Evolutionary conservation across 495 filamentous ascomycete genomes (phyloP).

Genomic region (Friedmanniomyces simplex): DNA sequence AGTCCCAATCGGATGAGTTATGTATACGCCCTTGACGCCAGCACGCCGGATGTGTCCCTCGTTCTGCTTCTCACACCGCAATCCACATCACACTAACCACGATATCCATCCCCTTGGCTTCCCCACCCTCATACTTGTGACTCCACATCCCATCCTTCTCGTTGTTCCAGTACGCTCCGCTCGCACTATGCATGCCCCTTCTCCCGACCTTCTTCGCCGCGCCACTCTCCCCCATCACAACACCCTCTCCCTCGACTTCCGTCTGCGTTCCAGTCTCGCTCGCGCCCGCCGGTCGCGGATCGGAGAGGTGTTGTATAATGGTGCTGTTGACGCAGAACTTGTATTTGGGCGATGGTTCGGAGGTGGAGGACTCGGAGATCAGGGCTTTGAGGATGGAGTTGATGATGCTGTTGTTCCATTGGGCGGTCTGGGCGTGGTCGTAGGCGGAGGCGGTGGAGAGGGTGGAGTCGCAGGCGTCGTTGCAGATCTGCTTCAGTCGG

Average conservation of each 20-base stretch:
- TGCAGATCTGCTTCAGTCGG: constrained; percentile 63
- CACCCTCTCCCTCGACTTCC: constrained; percentile 17
- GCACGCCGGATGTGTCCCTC: neutral
- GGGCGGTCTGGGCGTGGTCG: constrained; percentile 64
- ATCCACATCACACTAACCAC: constrained; percentile 92
- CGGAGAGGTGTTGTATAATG: constrained; percentile 76
- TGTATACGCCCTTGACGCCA: too few species aligned
- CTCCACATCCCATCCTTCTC: constrained; percentile 97
- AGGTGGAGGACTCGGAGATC: constrained; percentile 58
- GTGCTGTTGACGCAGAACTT: constrained; percentile 96
- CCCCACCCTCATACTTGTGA: constrained; percentile 81
- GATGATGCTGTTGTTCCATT: constrained; percentile 88
- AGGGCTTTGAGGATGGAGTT: constrained; percentile 77
- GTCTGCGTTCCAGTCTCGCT: too few species aligned
- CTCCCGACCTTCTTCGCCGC: constrained; percentile 52
- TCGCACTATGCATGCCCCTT: constrained; percentile 91
- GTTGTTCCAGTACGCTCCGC: constrained; percentile 93
- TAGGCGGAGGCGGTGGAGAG: constrained; percentile 63
- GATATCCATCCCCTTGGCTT: constrained; percentile 78
- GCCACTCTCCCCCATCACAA: constrained; percentile 20
- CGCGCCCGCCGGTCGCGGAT: constrained; percentile 31
- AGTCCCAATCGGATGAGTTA: too few species aligned
- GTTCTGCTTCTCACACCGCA: constrained; percentile 14
- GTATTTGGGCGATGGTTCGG: constrained; percentile 39
- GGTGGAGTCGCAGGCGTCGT: constrained; percentile 71